Base-by-base conservation (phyloP, 192 early-diverging fungal genomes). In the Rhizophagus sp. region DNA sequence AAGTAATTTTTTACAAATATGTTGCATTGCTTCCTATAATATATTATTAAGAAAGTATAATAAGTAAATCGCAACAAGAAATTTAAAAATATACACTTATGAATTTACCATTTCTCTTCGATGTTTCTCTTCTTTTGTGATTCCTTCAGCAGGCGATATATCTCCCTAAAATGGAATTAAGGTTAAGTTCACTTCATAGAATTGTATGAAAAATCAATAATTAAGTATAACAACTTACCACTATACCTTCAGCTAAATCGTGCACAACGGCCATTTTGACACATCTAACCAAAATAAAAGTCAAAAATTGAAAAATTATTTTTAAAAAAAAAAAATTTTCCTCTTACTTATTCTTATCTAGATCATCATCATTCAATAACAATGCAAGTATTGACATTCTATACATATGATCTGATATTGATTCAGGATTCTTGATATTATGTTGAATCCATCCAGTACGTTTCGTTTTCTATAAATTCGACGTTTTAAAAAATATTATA, bases 341-440 rank as follows among this genome's bases (percentile, higher is more conserved):
- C 9, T 4, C 39, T n/a, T 90, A 88, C 85, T 86, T 84, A 19
- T 89, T 81, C 9, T 88, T 85, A 80, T 94, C 86, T 19, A 95
- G 77, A 30, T 82, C 66, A 24, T 86, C 80, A 84, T 98, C 96
- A 71, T 95, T 88, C 67, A 96, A 83, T 11, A 96, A 83, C 87
- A 98, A 88, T 3, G 95, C 94, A 89, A 98, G 93, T 15, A 98
- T 89, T 2, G 90, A 88, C 96, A 98, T 97, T 22, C 96, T 89
- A 88, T 97, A 90, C 97, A 98, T 98, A 84, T 98, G 97, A 85
- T 98, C 97, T 19, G 91, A 88, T 50, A 98, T 96, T 6, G 94
- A 95, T 80, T 98, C 97, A 74, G 96, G 89, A 15, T 84, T 81
- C 19, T 83, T 65, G 62, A 98, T 87, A 0, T 87, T 86, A 82